Percentiles rank a stretch among this genome's conserved stretches.
These are phyloP conservation scores for Dendrostoma leiphaemia DNA, from an alignment of 2,329 filamentous ascomycete genomes.

Conservation along the genomic window DNA sequence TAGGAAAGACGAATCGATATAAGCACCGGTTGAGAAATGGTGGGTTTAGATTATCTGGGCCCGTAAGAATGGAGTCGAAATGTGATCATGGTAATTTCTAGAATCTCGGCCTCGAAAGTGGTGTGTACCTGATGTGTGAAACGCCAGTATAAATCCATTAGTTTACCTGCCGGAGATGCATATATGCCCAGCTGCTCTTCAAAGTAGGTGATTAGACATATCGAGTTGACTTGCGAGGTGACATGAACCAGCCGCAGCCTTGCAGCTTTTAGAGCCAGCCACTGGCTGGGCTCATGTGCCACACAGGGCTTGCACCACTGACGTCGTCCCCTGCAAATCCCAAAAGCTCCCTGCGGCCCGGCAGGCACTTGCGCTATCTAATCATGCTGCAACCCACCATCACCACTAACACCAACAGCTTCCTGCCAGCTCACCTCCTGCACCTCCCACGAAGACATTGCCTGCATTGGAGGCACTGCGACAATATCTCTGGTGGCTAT, in stretches of 20 bases:
- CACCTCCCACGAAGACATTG: not conserved
- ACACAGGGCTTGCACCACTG: slow-evolving; percentile 7
- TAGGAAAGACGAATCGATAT: not conserved
- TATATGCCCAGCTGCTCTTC: no score
- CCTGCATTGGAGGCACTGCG: not conserved
- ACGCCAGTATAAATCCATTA: no score
- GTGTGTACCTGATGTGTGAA: no score
- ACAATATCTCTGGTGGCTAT: slow-evolving; percentile 10
- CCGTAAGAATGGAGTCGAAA: slow-evolving; percentile 4
- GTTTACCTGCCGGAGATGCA: no score
- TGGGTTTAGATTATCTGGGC: slow-evolving; percentile 13
- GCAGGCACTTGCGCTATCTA: not conserved
- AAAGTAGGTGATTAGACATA: no score
- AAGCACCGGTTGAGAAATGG: slow-evolving; percentile 1
- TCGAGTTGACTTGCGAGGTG: no score
- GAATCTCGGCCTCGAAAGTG: not conserved
- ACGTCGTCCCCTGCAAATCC: slow-evolving; percentile 9
- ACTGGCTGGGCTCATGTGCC: not conserved
- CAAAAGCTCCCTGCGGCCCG: not conserved
- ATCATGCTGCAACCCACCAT: not conserved
- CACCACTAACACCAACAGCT: not conserved
- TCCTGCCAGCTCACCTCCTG: not conserved
- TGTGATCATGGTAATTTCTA: slow-evolving; percentile 5
- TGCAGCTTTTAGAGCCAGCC: not conserved
- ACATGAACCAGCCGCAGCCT: not conserved